Percentiles rank a stretch among this genome's conserved stretches.
Conservation (phyloP, 257 asterid species). For the Solanum tarijense region DNA sequence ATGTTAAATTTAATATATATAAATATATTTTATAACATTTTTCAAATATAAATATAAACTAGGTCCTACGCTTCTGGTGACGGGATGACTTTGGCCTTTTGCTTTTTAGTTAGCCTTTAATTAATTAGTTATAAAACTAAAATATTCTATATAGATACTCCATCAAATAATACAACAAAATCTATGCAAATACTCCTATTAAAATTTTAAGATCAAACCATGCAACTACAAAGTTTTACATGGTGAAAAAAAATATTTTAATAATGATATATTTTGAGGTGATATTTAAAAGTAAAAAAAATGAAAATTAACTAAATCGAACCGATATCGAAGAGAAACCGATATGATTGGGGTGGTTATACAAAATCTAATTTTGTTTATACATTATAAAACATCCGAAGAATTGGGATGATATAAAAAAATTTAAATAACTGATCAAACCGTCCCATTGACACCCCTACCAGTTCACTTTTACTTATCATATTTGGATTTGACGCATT, state of each 20-base stretch:
- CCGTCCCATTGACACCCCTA: neutral
- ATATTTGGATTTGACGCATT: neutral
- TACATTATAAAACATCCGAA: neutral
- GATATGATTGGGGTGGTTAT: neutral
- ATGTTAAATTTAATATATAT: neutral
- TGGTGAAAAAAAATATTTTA: neutral
- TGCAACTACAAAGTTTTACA: neutral
- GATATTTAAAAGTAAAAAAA: neutral
- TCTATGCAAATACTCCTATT: neutral
- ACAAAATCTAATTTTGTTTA: neutral
- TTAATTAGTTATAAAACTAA: neutral
- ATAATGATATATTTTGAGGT: neutral
- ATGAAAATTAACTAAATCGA: too few relatives aligned
- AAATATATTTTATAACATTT: too few relatives aligned
- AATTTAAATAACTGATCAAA: rapidly evolving
- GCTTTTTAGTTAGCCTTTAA: neutral
- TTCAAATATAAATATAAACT: neutral
- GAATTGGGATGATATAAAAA: too few relatives aligned
- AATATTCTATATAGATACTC: neutral
- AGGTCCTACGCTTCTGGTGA: neutral
- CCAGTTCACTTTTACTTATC: neutral
- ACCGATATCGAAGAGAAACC: neutral
- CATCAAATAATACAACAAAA: neutral
- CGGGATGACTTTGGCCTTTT: neutral
- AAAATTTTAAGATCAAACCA: neutral